phyloP scores from a whole-genome alignment of 257 asterid genomes.

The Solanum medicagineum region DNA sequence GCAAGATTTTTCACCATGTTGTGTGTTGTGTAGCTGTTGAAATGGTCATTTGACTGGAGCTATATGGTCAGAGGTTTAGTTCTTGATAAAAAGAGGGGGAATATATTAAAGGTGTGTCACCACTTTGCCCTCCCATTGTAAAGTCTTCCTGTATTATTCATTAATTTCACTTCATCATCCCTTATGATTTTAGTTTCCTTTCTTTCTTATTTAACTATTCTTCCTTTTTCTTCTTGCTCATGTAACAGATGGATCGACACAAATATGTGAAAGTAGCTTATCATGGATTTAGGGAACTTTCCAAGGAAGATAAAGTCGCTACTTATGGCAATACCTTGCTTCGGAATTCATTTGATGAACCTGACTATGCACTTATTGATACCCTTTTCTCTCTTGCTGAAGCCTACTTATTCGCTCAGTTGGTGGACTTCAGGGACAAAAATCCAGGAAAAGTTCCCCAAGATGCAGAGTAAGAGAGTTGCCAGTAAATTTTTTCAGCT shows the following conservation, averaged over 20 bases:
- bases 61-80: slow-evolving; percentile 99
- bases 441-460: slow-evolving; percentile 66
- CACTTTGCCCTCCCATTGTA: not conserved
- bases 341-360: slow-evolving; percentile 87
- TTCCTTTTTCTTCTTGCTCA: not conserved
- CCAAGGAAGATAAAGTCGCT: slow-evolving; percentile 88
- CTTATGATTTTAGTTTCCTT: not conserved
- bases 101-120: slow-evolving; percentile 73
- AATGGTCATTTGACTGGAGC: slow-evolving; percentile 81
- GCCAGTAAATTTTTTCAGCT: not conserved
- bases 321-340: slow-evolving; percentile 69
- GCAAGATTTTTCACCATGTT: slow-evolving; percentile 9
- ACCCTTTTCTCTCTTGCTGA: slow-evolving; percentile 95
- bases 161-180: not conserved
- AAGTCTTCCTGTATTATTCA: not conserved
- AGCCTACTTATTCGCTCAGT: slow-evolving; percentile 94
- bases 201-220: not conserved
- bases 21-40: slow-evolving; percentile 49
- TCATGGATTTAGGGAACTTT: slow-evolving; percentile 84
- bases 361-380: slow-evolving; percentile 88
- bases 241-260: slow-evolving; percentile 88
- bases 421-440: slow-evolving; percentile 86
- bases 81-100: slow-evolving; percentile 91
- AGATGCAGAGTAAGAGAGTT: slow-evolving; percentile 61
- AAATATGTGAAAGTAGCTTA: slow-evolving; percentile 94